These are phyloP conservation scores for Corrigiola litoralis DNA, from an alignment of 179 eudicot genomes.

Conservation along the genomic window DNA sequence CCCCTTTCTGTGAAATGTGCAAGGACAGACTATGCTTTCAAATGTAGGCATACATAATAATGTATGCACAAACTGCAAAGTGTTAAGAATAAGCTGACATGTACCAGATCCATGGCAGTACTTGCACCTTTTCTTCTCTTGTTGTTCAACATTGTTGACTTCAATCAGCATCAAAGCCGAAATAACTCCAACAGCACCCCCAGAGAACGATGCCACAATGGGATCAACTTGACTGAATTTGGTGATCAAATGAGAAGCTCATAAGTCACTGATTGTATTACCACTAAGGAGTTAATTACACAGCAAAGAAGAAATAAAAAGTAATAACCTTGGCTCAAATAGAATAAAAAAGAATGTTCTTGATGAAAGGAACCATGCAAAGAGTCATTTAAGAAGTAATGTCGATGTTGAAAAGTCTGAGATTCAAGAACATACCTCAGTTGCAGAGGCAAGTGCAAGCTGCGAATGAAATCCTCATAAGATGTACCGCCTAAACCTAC, in stretches of 20 bases:
- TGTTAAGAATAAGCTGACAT: conserved; percentile 12
- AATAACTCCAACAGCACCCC: conserved; percentile 95
- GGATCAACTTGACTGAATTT: conserved; percentile 89
- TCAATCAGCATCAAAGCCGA: conserved; percentile 86
- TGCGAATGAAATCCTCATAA: conserved; percentile 75
- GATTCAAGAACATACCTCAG: conserved; percentile 47
- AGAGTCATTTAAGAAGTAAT: neutral
- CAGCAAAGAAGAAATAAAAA: neutral
- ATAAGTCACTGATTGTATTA: conserved; percentile 7
- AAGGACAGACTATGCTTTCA: too few relatives aligned
- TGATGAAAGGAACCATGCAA: neutral
- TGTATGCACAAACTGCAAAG: neutral
- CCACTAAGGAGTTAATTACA: neutral
- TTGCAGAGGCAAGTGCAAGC: conserved; percentile 81
- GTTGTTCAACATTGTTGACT: conserved; percentile 80
- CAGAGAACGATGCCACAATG: conserved; percentile 88
- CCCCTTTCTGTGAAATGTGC: too few relatives aligned
- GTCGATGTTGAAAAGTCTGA: neutral
- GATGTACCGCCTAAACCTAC: conserved; percentile 90
- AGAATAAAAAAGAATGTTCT: conserved; percentile 1
- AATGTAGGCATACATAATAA: too few relatives aligned
- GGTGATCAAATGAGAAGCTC: conserved; percentile 12
- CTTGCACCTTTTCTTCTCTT: conserved; percentile 94
- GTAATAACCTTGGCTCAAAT: neutral
- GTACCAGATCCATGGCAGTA: conserved; percentile 94